phyloP scores from a whole-genome alignment of 345 rosid species.

The Isatis tinctoria region DNA sequence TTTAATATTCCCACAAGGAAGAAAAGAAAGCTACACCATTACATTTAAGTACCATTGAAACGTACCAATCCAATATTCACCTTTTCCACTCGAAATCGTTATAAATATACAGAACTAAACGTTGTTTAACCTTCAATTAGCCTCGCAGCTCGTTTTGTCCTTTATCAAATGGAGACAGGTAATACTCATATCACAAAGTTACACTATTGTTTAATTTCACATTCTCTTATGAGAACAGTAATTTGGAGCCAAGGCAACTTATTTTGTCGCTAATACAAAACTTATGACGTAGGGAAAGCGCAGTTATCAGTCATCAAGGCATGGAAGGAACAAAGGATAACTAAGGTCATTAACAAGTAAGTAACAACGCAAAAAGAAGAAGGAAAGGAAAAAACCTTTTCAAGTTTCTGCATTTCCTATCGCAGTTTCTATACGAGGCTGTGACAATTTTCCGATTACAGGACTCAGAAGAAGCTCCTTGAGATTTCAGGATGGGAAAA shows the following conservation, averaged over 20 bases:
- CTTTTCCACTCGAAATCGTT: background rate
- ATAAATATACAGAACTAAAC: slow-evolving; percentile 16
- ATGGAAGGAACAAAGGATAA: slow-evolving; percentile 79
- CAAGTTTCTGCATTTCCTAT: background rate
- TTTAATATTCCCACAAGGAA: slow-evolving; percentile 5
- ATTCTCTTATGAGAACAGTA: background rate
- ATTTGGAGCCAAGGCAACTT: background rate
- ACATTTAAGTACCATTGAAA: background rate
- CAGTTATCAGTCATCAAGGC: slow-evolving; percentile 57
- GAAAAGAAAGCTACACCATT: background rate
- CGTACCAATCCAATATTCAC: background rate
- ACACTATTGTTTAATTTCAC: background rate
- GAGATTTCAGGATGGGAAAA: slow-evolving; percentile 71
- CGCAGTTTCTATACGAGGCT: background rate
- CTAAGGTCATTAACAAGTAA: slow-evolving; percentile 71
- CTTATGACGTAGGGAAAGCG: slow-evolving; percentile 54
- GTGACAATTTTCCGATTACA: slow-evolving; percentile 22
- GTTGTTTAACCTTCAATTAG: background rate
- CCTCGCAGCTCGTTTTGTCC: background rate
- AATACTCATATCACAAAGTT: slow-evolving; percentile 1
- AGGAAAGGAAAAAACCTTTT: background rate
- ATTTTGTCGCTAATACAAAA: slow-evolving; percentile 35
- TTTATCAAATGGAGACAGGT: slow-evolving; percentile 3
- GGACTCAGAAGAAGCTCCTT: slow-evolving; percentile 69
- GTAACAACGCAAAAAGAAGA: background rate